phyloP scores from a whole-genome alignment of 352 stramenopile genomes.

The Saprolegnia parasitica region DNA sequence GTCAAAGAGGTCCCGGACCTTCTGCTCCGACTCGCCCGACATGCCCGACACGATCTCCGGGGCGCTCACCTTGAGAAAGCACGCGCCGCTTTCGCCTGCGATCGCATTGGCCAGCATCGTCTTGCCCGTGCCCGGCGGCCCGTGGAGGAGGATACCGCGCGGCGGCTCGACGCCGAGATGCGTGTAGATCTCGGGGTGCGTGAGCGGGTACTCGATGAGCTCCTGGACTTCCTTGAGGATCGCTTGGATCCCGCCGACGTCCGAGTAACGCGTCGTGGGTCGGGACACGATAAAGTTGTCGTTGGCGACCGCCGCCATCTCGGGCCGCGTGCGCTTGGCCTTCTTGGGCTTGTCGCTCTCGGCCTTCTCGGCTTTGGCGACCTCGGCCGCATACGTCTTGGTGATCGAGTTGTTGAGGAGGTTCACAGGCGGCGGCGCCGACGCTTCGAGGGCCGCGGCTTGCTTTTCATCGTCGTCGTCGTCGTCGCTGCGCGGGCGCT shows the following conservation, averaged over 20 bases:
- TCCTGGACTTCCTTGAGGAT: conserved; percentile 88
- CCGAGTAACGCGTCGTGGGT: conserved; percentile 74
- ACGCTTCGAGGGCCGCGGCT: conserved; percentile 43
- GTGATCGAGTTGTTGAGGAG: conserved; percentile 76
- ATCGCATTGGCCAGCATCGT: conserved; percentile 92
- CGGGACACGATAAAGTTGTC: conserved; percentile 64
- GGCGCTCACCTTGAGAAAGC: conserved; percentile 83
- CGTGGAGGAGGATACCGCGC: conserved; percentile 88
- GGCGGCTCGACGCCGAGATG: conserved; percentile 91
- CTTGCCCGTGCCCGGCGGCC: conserved; percentile 91
- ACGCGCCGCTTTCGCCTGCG: conserved; percentile 87
- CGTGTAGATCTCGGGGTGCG: conserved; percentile 90
- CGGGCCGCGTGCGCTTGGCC: conserved; percentile 46
- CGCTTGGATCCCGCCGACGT: conserved; percentile 85
- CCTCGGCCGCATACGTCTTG: conserved; percentile 53
- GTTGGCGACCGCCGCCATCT: conserved; percentile 13
- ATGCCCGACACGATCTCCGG: conserved; percentile 94
- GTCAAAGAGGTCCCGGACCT: conserved; percentile 91
- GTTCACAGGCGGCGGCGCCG: conserved; percentile 40
- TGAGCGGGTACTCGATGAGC: conserved; percentile 94
- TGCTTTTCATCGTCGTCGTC: conserved; percentile 66
- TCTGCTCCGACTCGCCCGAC: conserved; percentile 86
- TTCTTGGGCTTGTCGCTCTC: conserved; percentile 45
- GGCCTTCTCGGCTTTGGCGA: conserved; percentile 6
- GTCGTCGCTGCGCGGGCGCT: conserved; percentile 53